Percentiles rank a stretch among this genome's conserved stretches.
Evolutionary conservation across 1,284 basidiomycete species (phyloP).

Genomic region (Chalciporus sp.): DNA sequence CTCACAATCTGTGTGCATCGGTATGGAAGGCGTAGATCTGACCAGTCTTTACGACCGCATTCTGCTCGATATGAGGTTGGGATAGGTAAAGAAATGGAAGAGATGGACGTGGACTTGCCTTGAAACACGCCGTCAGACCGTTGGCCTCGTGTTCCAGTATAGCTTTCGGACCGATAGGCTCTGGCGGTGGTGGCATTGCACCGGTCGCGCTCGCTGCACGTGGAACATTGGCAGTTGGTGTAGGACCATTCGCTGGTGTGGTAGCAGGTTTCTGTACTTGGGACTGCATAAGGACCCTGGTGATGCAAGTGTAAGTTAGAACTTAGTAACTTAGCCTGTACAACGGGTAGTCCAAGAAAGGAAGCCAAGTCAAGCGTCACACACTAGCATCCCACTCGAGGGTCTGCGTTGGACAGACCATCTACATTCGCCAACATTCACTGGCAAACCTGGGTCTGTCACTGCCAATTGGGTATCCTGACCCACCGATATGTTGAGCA

Average conservation of each 20-base stretch:
- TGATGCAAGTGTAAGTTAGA: neutral
- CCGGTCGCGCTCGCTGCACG: conserved; percentile 6
- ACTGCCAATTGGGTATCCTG: neutral
- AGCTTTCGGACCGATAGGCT: conserved; percentile 44
- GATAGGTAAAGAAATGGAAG: neutral
- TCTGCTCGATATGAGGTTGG: conserved; percentile 39
- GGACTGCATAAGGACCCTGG: conserved; percentile 15
- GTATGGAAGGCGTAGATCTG: conserved; percentile 70
- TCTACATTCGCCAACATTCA: neutral
- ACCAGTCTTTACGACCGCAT: conserved; percentile 66
- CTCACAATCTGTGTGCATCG: conserved; percentile 64
- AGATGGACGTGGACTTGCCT: conserved; percentile 40
- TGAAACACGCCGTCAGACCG: conserved; percentile 57
- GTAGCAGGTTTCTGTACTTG: conserved; percentile 4
- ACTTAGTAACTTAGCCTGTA: too few relatives aligned
- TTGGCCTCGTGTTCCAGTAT: conserved; percentile 67
- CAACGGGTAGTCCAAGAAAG: conserved; percentile 11
- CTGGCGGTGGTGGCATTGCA: conserved; percentile 64
- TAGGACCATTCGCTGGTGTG: conserved; percentile 21
- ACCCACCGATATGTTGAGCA: conserved; percentile 23
- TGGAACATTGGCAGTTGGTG: conserved; percentile 16
- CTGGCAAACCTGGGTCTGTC: neutral
- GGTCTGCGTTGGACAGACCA: conserved; percentile 9
- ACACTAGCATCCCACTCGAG: neutral
- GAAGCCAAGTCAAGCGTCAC: conserved; percentile 16